Evolutionary conservation across 2,329 filamentous ascomycete genomes (phyloP).

Genomic region (Colletotrichum chrysophilum): DNA sequence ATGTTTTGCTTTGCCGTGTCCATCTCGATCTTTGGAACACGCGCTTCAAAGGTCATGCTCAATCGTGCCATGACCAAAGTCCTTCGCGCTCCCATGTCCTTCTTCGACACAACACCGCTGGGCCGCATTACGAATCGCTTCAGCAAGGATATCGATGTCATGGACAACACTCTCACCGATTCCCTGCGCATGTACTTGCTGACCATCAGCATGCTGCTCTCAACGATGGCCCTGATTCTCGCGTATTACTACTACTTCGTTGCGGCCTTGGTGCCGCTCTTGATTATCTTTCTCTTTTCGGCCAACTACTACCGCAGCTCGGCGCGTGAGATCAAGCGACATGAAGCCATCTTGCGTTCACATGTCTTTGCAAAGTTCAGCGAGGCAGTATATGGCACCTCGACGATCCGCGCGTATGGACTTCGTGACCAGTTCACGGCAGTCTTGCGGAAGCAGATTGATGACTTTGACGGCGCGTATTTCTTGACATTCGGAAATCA

Average conservation of each 20-base stretch:
- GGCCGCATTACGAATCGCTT: conserved; percentile 96
- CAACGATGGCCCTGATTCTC: conserved; percentile 88
- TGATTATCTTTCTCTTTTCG: conserved; percentile 79
- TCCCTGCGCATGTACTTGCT: conserved; percentile 91
- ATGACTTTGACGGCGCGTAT: conserved; percentile 92
- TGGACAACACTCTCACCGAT: conserved; percentile 91
- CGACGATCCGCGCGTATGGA: conserved; percentile 89
- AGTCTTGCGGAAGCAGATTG: conserved; percentile 71
- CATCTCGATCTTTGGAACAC: conserved; percentile 80
- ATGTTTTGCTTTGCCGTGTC: conserved; percentile 82
- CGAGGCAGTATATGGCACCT: conserved; percentile 82
- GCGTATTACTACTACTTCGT: conserved; percentile 90
- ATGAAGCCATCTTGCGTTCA: conserved; percentile 86
- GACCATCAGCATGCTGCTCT: conserved; percentile 79
- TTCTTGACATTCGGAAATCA: conserved; percentile 95
- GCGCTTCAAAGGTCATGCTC: conserved; percentile 81
- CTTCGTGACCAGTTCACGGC: conserved; percentile 78
- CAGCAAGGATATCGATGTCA: conserved; percentile 91
- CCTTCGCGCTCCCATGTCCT: conserved; percentile 74
- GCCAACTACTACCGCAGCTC: conserved; percentile 88
- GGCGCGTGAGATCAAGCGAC: conserved; percentile 90
- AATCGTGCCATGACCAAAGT: conserved; percentile 79
- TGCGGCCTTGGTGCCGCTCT: conserved; percentile 65
- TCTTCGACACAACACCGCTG: conserved; percentile 95
- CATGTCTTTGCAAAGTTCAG: conserved; percentile 88